These are phyloP conservation scores for Zygosaccharomyces pseudorouxii DNA, from an alignment of 805 yeast species.

Conservation along the genomic window DNA sequence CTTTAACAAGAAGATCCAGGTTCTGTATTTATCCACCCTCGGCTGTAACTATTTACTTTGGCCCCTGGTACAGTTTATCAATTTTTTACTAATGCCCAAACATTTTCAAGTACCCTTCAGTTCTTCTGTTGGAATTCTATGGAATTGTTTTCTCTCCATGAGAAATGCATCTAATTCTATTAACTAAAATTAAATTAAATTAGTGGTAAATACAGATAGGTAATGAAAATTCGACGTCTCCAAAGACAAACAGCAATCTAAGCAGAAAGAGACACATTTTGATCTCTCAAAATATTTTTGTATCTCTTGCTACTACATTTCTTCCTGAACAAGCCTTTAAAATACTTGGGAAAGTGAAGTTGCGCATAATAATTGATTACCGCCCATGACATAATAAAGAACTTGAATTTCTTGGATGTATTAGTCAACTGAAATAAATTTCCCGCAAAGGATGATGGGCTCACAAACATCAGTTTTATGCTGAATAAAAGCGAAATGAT, in stretches of 20 bases:
- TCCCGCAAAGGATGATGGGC: conserved; percentile 53
- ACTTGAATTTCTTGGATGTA: conserved; percentile 48
- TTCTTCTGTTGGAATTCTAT: conserved; percentile 76
- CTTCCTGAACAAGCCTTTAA: conserved; percentile 35
- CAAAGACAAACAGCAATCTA: background rate
- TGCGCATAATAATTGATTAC: conserved; percentile 44
- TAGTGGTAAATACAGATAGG: background rate
- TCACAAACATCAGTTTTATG: conserved; percentile 48
- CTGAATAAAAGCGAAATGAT: conserved; percentile 48
- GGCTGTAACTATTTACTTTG: conserved; percentile 69
- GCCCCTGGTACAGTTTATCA: conserved; percentile 77
- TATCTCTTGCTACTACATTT: conserved; percentile 38
- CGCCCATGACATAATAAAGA: conserved; percentile 45
- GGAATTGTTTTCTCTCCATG: conserved; percentile 91
- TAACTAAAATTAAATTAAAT: background rate
- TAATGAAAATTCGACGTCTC: background rate
- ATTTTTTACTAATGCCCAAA: conserved; percentile 65
- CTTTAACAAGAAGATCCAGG: conserved; percentile 57
- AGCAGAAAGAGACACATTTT: conserved; percentile 9
- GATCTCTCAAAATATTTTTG: conserved; percentile 29
- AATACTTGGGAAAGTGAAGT: conserved; percentile 33
- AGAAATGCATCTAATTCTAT: conserved; percentile 49
- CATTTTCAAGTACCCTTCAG: conserved; percentile 87
- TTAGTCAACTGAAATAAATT: conserved; percentile 70
- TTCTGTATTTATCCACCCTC: conserved; percentile 62